Evolutionary conservation across 495 filamentous ascomycete species (phyloP), one percentile per base, ranked within the genome.

Genomic region (Hyaloscypha variabilis): DNA sequence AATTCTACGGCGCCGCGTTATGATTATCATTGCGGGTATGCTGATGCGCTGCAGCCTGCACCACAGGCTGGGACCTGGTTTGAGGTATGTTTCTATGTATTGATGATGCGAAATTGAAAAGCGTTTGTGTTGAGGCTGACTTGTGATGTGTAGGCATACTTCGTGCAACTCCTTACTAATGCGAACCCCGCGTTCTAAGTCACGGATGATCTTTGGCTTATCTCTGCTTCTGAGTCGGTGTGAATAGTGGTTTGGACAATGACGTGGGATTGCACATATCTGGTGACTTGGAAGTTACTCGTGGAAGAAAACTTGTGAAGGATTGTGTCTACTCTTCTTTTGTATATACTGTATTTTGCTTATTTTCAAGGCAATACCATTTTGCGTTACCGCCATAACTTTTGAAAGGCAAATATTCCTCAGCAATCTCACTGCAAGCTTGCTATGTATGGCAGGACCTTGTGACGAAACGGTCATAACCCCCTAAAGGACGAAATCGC

Each of bases 21-120:
- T 75, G 91, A 95, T 79, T 79, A 76, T 52, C 87, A 85, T 81
- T 93, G 91, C 71, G 89, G 90, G 58, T 81, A 59, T 19, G n/a
- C 61, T 0, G 89, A 85, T 63, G 81, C 81, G 67, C 81, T 71
- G 74, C 74, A 83, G 81, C 91, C 91, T 49, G 83, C 90, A n/a
- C 91, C 91, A 57, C 88, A 94, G 80, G 90, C 91, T 65, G 90
- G 90, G 54, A 76, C 78, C 24, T 93, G 90, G 89, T 89, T 91
- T 84, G 85, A 54, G 23, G 25, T 54, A 54, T 54, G 39, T 54
- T 4, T 28, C 17, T 54, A 54, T 25, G 11, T 25, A 6, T 25
- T 25, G 51, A 25, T 14, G 10, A 25, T 6, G 21, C 19, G 51
- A 54, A 25, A 1, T 25, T 46, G 13, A 46, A 17, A 46, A 46